These are phyloP conservation scores for Ambrosia hybrid DNA, from an alignment of 140 eudicot species.

Conservation along the genomic window DNA sequence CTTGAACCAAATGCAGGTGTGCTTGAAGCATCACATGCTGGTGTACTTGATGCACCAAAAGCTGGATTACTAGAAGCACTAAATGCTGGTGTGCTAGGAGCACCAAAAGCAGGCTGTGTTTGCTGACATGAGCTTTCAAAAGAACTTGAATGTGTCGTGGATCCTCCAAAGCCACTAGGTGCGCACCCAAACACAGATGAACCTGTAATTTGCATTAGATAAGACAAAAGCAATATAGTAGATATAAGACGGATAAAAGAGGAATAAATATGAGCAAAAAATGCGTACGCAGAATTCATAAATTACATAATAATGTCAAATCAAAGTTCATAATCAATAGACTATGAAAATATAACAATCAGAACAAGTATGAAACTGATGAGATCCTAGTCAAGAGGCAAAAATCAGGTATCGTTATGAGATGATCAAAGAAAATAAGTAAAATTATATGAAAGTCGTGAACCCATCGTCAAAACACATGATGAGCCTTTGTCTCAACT, in stretches of 20 bases:
- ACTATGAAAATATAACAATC: not conserved
- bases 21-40: slow-evolving; percentile 59
- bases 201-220: slow-evolving; percentile 42
- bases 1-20: slow-evolving; percentile 71
- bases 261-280: too few species aligned
- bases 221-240: not conserved
- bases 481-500: too few species aligned
- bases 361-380: too few species aligned
- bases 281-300: too few species aligned
- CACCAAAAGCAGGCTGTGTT: slow-evolving; percentile 71
- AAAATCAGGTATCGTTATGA: too few species aligned
- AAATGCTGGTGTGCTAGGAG: slow-evolving; percentile 55
- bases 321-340: slow-evolving; percentile 1
- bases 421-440: too few species aligned
- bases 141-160: slow-evolving; percentile 59
- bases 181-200: slow-evolving; percentile 72
- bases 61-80: slow-evolving; percentile 33
- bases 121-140: slow-evolving; percentile 73
- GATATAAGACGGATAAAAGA: not conserved
- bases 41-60: slow-evolving; percentile 45
- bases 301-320: not conserved
- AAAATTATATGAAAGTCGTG: too few species aligned
- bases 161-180: slow-evolving; percentile 83
- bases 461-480: too few species aligned
- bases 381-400: too few species aligned